A percentile compares a stretch with the other conserved stretches of the same genome.
phyloP scores from a whole-genome alignment of 257 asterid genomes.

The Gentiana straminea region DNA sequence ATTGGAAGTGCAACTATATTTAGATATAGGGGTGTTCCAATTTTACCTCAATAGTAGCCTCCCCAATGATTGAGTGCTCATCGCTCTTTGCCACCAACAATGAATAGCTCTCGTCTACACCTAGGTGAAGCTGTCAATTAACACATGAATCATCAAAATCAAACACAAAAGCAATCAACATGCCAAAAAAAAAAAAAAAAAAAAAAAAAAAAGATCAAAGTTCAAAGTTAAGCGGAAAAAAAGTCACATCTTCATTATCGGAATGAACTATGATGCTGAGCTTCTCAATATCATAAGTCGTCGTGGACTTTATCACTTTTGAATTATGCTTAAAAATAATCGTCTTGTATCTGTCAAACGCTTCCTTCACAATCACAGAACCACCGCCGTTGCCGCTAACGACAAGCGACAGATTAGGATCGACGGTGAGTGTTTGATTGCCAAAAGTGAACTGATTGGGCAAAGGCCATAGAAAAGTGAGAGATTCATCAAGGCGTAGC shows the following conservation, averaged over 20 bases:
- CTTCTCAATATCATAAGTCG: conserved; percentile 37
- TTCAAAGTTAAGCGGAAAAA: not conserved
- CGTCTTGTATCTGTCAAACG: conserved; percentile 55
- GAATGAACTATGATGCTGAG: conserved; percentile 48
- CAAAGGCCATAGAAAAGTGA: conserved; percentile 68
- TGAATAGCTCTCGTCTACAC: conserved; percentile 86
- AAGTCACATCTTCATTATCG: conserved; percentile 50
- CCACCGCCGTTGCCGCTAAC: conserved; percentile 41
- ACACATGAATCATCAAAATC: not conserved
- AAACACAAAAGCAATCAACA: not conserved
- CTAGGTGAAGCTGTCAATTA: conserved; percentile 60
- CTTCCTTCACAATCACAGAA: conserved; percentile 43
- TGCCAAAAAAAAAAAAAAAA: not conserved
- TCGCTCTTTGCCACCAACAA: conserved; percentile 47
- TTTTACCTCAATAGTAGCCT: conserved; percentile 59
- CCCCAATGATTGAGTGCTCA: conserved; percentile 51
- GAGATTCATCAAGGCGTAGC: conserved; percentile 27
- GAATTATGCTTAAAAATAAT: conserved; percentile 46
- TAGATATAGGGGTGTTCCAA: not conserved
- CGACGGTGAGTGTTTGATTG: conserved; percentile 63
- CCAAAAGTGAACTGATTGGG: conserved; percentile 67
- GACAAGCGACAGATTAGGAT: conserved; percentile 52
- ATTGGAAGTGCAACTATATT: not conserved
- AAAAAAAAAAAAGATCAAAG: not conserved
- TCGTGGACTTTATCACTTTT: conserved; percentile 19